A percentile compares a stretch with the other conserved stretches of the same genome.
These are phyloP conservation scores for Kwoniella bestiolae DNA, from an alignment of 768 basidiomycete genomes.

Conservation along the genomic window DNA sequence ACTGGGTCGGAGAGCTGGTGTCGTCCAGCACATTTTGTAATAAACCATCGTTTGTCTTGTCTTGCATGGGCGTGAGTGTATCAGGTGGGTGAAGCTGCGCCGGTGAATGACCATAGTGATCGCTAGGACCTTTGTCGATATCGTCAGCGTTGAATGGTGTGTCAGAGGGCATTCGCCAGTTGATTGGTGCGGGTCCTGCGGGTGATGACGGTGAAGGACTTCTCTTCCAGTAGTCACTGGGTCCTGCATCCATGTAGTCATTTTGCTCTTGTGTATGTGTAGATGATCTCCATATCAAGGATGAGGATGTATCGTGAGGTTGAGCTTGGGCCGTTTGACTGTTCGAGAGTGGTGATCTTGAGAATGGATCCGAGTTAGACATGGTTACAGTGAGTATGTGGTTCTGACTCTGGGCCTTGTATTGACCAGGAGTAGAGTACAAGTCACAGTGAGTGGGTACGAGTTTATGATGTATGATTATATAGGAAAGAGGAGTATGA, in stretches of 20 bases:
- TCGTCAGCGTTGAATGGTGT: background rate
- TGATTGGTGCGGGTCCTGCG: background rate
- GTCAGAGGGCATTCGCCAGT: constrained; percentile 25
- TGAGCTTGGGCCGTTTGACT: background rate
- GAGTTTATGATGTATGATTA: no score
- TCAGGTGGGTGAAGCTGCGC: background rate
- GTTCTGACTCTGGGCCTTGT: no score
- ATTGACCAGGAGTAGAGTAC: no score
- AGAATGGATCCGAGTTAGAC: no score
- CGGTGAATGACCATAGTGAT: constrained; percentile 7
- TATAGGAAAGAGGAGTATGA: no score
- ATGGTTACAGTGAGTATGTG: no score
- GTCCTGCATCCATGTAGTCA: constrained; percentile 23
- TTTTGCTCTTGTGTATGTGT: constrained; percentile 6
- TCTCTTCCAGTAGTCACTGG: constrained; percentile 38
- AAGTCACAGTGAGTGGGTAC: no score
- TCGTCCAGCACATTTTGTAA: constrained; percentile 10
- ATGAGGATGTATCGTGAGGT: background rate
- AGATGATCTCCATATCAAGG: background rate
- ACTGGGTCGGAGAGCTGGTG: background rate
- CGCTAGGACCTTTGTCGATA: constrained; percentile 24
- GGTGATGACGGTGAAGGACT: background rate
- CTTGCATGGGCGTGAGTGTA: no score
- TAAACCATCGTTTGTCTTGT: no score
- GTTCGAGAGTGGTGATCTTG: constrained; percentile 4